Base-by-base conservation (phyloP, 208 protist species). In the Acanthamoeba sp. region DNA sequence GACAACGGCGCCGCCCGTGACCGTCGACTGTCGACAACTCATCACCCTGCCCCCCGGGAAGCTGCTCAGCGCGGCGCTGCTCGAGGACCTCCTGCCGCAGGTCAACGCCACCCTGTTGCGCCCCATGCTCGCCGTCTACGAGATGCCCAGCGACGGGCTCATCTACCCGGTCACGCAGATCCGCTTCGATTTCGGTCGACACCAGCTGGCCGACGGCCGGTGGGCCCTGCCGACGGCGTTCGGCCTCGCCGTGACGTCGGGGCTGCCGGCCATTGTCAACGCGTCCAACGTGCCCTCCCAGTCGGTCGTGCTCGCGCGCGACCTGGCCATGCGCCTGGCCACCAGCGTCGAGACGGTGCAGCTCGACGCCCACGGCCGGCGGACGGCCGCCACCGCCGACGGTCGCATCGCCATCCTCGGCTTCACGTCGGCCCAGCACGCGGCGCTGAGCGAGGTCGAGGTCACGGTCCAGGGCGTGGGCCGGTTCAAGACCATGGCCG, bases 1-100 rank as follows among this genome's bases (percentile, higher is more conserved):
- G 3, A 27, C 14, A 9, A 76, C 85, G 20, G 36, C 29, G 29
- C 29, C 24, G 50, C 32, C 29, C 12, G 48, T 14, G 45, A 36
- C 14, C 29, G 10, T 71, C 64, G 22, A 14, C 57, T 9, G 29
- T 24, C 4, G 38, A 14, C 85, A 91, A 6, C 24, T 45, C 12
- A 73, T 91, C 85, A 20, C 9, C 24, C 85, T 91, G 48, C 24
- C 85, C 27, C 29, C 85, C 1, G 85, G 85, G 18, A 91, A 91
- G 85, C 85, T 91, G 22, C 24, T 91, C 16, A 66, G 85, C n/a
- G 57, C 34, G 27, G 85, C 85, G 10, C 85, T 91, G 48, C 9
- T 88, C 29, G 80, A 52, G 14, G 50, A 88, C 80, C 32, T 45
- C 16, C 6, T 85, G 76, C 40, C 76, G 24, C 76, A 85, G 76